Evolutionary conservation across 768 basidiomycete genomes (phyloP), one percentile per base, ranked within the genome.

Genomic region (Hypsizygus marmoreus): DNA sequence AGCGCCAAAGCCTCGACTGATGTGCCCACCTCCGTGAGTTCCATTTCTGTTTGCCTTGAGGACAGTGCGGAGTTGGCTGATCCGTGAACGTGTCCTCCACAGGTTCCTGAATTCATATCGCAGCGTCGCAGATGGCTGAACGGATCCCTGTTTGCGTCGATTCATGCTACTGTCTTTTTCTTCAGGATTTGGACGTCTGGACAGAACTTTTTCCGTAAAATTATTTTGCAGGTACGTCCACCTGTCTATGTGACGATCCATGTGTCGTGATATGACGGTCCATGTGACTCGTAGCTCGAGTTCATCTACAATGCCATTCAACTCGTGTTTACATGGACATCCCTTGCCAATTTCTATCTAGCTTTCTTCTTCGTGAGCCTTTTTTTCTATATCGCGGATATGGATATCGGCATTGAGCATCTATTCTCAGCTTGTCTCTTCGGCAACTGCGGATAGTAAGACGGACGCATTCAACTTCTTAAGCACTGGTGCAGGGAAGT

Each of bases 1-100:
- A 88, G 82, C 57, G 95, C 95, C 12, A 93, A 95, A 55, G 95
- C 93, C 0, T 80, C 93, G 32, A 97, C 95, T n/a, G 95, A 98
- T 69, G 94, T 95, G 4, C 95, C 95, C 24, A 87, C 91, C 28
- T 77, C 82, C 14, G 84, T 83, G 37, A 46, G 72, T 60, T 14
- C 34, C 33, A 26, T 42, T 17, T 44, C 17, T 36, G 23, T 41
- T 26, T 2, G 49, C 22, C n/a, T 35, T 26, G 28, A 25, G 22
- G n/a, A 30, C 22, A 14, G 19, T 49, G 29, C 24, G 10, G 9
- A 17, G 12, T 30, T 19, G 20, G 26, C 32, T 43, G 38, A 40
- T 39, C 23, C 17, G 42, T 49, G 12, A 25, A 38, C 16, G 24
- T 41, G 7, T 12, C 40, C 12, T 26, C 43, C 34, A 14, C 41